Evolutionary conservation across 768 basidiomycete genomes (phyloP).

Genomic region (Termitomyces sp.): DNA sequence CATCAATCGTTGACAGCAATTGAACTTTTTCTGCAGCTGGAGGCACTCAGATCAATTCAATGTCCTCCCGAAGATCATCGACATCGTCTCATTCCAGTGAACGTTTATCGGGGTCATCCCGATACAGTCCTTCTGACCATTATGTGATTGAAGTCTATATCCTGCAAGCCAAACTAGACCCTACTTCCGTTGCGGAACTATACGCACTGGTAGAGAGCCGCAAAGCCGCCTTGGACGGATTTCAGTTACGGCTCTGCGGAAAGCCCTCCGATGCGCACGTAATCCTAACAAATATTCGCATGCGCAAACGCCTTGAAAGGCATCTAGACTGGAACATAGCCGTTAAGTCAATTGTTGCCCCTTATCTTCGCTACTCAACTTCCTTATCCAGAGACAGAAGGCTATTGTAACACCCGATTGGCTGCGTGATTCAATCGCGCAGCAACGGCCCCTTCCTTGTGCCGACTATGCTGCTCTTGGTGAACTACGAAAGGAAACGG

Average conservation of each 20-base stretch:
- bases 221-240: not conserved
- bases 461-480: slow-evolving; percentile 52
- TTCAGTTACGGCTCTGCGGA: slow-evolving; percentile 29
- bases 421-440: slow-evolving; percentile 54
- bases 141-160: slow-evolving; percentile 24
- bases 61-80: not conserved
- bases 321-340: slow-evolving; percentile 63
- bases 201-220: slow-evolving; percentile 28
- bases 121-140: not conserved
- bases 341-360: slow-evolving; percentile 34
- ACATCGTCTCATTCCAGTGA: not conserved
- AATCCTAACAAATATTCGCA: slow-evolving; percentile 59
- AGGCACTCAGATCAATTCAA: not conserved
- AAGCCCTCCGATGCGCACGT: slow-evolving; percentile 51
- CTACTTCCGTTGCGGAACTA: slow-evolving; percentile 29
- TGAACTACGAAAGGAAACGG: slow-evolving; percentile 43
- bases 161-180: slow-evolving; percentile 34
- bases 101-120: not conserved
- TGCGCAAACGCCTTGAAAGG: slow-evolving; percentile 64
- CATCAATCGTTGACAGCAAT: not conserved
- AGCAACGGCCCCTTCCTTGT: slow-evolving; percentile 41
- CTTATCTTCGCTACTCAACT: slow-evolving; percentile 1
- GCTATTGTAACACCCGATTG: slow-evolving; percentile 68
- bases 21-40: not conserved
- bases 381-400: slow-evolving; percentile 48